These are phyloP conservation scores for Paraconiothyrium brasiliense DNA, from an alignment of 2,329 filamentous ascomycete genomes.

Conservation along the genomic window DNA sequence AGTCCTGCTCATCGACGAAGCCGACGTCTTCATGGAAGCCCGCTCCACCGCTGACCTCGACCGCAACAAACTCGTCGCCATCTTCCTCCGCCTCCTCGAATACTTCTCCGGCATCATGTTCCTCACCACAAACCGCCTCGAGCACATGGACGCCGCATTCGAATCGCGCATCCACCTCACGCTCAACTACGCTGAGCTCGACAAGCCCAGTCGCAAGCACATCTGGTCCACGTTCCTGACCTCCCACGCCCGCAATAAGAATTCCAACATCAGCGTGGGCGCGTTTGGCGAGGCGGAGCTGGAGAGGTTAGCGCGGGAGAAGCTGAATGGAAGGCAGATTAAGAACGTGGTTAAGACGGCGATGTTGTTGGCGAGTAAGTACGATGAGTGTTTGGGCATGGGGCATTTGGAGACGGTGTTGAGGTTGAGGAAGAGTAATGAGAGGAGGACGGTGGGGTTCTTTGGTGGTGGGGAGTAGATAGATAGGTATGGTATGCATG, in stretches of 20 bases:
- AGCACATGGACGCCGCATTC: conserved; percentile 56
- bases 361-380: conserved; percentile 17
- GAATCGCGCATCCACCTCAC: conserved; percentile 58
- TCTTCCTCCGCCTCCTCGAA: conserved; percentile 84
- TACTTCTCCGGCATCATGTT: conserved; percentile 88
- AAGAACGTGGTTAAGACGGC: conserved; percentile 48
- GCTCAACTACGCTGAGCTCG: conserved; percentile 55
- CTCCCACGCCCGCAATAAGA: conserved; percentile 16
- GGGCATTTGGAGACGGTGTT: conserved; percentile 23
- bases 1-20: conserved; percentile 78
- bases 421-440: conserved; percentile 19
- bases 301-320: conserved; percentile 36
- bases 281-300: conserved; percentile 41
- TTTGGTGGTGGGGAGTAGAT: conserved; percentile 13
- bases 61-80: conserved; percentile 83
- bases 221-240: conserved; percentile 49
- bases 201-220: conserved; percentile 44
- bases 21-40: conserved; percentile 57
- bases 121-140: conserved; percentile 80
- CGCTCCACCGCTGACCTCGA: conserved; percentile 81
- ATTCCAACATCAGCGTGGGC: conserved; percentile 15
- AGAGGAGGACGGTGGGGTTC: conserved; percentile 15
- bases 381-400: conserved; percentile 17
- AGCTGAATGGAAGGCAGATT: conserved; percentile 54
- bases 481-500: too few species aligned